Evolutionary conservation across 371 early-diverging fungal genomes (phyloP).

Genomic region (Furculomyces boomerangus): DNA sequence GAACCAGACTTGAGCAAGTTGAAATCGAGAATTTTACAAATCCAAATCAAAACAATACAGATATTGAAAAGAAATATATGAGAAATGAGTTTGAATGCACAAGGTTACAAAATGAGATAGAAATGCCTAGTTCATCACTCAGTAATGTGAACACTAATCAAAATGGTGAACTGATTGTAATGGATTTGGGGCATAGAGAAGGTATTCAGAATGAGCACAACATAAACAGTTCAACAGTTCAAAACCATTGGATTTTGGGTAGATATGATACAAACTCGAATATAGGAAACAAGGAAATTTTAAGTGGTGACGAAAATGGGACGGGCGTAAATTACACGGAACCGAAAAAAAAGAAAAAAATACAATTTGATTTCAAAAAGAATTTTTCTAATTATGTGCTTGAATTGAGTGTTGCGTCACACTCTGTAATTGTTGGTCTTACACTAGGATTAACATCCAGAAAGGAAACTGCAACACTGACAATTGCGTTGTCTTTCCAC

Average conservation of each 20-base stretch:
- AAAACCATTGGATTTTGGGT: not conserved
- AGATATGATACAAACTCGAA: not conserved
- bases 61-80: not conserved
- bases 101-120: no score
- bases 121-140: no score
- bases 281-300: not conserved
- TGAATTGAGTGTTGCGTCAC: conserved; percentile 69
- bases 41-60: not conserved
- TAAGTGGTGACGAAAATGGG: not conserved
- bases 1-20: no score
- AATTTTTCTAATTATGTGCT: conserved; percentile 29
- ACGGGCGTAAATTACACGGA: not conserved
- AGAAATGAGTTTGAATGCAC: not conserved
- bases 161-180: not conserved
- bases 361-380: not conserved
- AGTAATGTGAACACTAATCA: no score
- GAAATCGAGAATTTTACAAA: not conserved
- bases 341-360: not conserved
- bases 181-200: no score
- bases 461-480: conserved; percentile 43
- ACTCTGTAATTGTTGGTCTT: conserved; percentile 76
- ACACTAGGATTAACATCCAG: conserved; percentile 51
- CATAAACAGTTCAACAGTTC: not conserved
- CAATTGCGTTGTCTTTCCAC: conserved; percentile 73
- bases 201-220: not conserved